Evolutionary conservation across 2,329 filamentous ascomycete species (phyloP).

Genomic region (Pyrenochaeta sp.): DNA sequence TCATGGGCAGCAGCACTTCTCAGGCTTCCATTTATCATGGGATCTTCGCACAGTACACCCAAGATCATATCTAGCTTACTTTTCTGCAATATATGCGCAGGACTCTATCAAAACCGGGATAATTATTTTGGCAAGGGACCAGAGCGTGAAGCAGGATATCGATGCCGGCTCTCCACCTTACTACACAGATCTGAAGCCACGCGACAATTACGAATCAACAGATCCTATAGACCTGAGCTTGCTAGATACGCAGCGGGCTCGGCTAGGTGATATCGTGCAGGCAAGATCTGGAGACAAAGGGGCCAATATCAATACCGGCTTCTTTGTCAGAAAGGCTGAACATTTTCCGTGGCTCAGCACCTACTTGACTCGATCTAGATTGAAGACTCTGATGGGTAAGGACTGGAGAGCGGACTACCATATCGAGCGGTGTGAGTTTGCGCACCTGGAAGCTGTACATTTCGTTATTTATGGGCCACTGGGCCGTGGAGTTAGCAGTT

Average conservation of each 20-base stretch:
- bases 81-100: too few relatives aligned
- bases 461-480: background rate
- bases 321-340: constrained; percentile 34
- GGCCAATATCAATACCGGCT: constrained; percentile 47
- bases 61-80: too few relatives aligned
- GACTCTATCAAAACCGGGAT: too few relatives aligned
- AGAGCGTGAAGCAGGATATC: too few relatives aligned
- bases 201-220: too few relatives aligned
- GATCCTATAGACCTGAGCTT: too few relatives aligned
- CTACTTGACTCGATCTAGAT: constrained; percentile 14
- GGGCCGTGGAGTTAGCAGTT: background rate
- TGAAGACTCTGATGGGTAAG: constrained; percentile 14
- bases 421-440: constrained; percentile 5
- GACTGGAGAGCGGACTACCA: constrained; percentile 1
- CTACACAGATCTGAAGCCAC: background rate
- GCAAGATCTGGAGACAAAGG: constrained; percentile 46
- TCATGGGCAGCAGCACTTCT: too few relatives aligned
- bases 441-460: constrained; percentile 3
- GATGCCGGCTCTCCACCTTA: too few relatives aligned
- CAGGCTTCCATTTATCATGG: too few relatives aligned
- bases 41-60: too few relatives aligned
- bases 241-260: too few relatives aligned
- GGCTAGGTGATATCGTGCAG: constrained; percentile 49
- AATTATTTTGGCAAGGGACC: too few relatives aligned
- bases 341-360: constrained; percentile 20